Base-by-base conservation (phyloP, 371 early-diverging fungal genomes). In the Gilbertella persicaria region DNA sequence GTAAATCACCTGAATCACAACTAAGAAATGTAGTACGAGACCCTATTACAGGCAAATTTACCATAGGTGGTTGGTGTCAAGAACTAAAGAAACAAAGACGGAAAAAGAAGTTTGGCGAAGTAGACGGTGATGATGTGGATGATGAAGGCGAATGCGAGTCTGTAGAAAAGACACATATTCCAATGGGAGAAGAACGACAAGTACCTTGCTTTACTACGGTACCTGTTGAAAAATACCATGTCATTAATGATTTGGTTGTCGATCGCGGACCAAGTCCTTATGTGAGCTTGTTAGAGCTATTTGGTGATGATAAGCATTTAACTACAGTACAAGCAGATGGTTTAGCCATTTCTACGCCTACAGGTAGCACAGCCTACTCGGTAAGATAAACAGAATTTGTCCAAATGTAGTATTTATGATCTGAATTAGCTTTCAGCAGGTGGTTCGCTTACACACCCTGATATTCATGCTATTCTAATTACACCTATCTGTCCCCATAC, bases 401-500 rank as follows among this genome's bases (percentile, higher is more conserved):
- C 5, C 30, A 33, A 53, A 45, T 16, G n/a, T 20, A n/a, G 26
- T 33, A 20, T 48, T 45, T 41, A n/a, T 30, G 8, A 5, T 29
- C 21, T 28, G 14, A 7, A 41, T 51, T 55, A 81, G 80, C 70
- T 97, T 26, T 90, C 95, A 16, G 98, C 97, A 2, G 94, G 94
- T 29, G 98, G 98, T 1, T 89, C 96, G 4, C 61, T 96, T 29
- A 92, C 93, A 13, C 98, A 98, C 66, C 98, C 98, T 0, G 91
- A 91, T 52, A 93, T 96, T 20, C 92, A 90, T 24, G 91, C 96
- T 3, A 86, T 93, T 14, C 69, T 96, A 16, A 88, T 98, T 17
- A 94, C 98, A 1, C 98, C 97, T 1, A 96, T 96, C 50, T 98
- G 98, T 65, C 90, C 98, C 4, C 97, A 96, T 64, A 93, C 97